Conservation (phyloP, 108 stramenopile genomes). For the Skeletonema tropicum region DNA sequence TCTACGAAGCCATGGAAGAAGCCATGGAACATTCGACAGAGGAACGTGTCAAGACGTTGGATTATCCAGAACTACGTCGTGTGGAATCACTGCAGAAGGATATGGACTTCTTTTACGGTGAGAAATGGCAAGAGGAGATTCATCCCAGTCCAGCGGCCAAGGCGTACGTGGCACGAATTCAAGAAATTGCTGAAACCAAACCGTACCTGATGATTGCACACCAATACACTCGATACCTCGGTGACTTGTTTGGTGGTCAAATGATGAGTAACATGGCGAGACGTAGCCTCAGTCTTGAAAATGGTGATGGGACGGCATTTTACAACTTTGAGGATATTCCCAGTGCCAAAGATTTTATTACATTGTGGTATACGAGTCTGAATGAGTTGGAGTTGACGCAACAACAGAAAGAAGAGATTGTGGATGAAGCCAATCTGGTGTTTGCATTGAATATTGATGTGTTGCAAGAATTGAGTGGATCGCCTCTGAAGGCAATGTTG, state of each 20-base stretch:
- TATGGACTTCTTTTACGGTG: constrained; percentile 71
- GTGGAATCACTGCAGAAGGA: constrained; percentile 46
- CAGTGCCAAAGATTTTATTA: constrained; percentile 55
- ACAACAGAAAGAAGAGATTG: constrained; percentile 59
- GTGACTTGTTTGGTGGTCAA: constrained; percentile 74
- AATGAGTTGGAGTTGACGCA: constrained; percentile 59
- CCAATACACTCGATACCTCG: constrained; percentile 68
- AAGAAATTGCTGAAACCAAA: constrained; percentile 40
- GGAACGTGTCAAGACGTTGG: constrained; percentile 22
- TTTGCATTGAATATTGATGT: constrained; percentile 73
- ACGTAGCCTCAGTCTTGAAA: constrained; percentile 33
- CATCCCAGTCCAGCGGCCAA: constrained; percentile 47
- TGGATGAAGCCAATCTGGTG: constrained; percentile 73
- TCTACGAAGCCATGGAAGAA: constrained; percentile 64
- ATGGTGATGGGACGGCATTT: constrained; percentile 57
- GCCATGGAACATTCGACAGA: constrained; percentile 38
- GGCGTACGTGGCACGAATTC: constrained; percentile 54
- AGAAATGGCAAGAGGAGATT: constrained; percentile 37
- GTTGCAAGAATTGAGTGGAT: constrained; percentile 65
- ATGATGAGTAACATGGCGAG: constrained; percentile 75
- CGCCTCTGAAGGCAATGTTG: constrained; percentile 42
- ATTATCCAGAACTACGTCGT: constrained; percentile 55
- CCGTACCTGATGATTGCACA: constrained; percentile 62
- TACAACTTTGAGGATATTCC: constrained; percentile 57
- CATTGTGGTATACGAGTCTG: constrained; percentile 56